A percentile compares a stretch with the other conserved stretches of the same genome.
Conservation (phyloP, 2,329 filamentous ascomycete species). For the Fusarium staphyleae region DNA sequence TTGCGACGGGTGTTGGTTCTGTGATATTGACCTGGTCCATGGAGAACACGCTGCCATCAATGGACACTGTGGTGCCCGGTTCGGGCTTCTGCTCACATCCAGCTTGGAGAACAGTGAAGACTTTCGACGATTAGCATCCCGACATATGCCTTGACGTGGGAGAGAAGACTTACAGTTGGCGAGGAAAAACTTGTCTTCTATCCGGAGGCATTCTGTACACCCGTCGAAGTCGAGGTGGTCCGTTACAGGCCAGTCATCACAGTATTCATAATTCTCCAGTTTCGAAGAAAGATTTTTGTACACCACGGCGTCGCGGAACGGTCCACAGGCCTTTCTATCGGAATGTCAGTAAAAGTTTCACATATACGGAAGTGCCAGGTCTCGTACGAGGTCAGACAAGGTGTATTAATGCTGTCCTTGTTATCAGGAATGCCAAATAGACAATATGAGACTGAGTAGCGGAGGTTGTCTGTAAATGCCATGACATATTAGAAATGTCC, state of each 20-base stretch:
- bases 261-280: conserved; percentile 60
- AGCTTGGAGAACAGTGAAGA: conserved; percentile 60
- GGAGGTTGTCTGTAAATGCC: conserved; percentile 69
- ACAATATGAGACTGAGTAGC: conserved; percentile 63
- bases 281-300: conserved; percentile 58
- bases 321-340: conserved; percentile 60
- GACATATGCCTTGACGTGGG: background rate
- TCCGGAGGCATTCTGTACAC: conserved; percentile 58
- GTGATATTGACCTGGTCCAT: conserved; percentile 57
- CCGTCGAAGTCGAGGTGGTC: conserved; percentile 47
- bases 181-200: conserved; percentile 50
- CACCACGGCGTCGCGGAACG: conserved; percentile 54
- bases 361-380: background rate
- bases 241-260: conserved; percentile 54
- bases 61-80: conserved; percentile 55
- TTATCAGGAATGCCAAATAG: conserved; percentile 59
- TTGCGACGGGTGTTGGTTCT: conserved; percentile 52
- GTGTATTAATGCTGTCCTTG: conserved; percentile 52
- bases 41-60: conserved; percentile 62
- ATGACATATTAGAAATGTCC: too few relatives aligned
- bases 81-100: conserved; percentile 62
- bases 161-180: conserved; percentile 58
- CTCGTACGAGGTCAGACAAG: conserved; percentile 60
- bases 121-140: conserved; percentile 43
- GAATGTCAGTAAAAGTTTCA: conserved; percentile 5